Conservation (phyloP, 2,329 filamentous ascomycete genomes). For the Monosporascus sp. region DNA sequence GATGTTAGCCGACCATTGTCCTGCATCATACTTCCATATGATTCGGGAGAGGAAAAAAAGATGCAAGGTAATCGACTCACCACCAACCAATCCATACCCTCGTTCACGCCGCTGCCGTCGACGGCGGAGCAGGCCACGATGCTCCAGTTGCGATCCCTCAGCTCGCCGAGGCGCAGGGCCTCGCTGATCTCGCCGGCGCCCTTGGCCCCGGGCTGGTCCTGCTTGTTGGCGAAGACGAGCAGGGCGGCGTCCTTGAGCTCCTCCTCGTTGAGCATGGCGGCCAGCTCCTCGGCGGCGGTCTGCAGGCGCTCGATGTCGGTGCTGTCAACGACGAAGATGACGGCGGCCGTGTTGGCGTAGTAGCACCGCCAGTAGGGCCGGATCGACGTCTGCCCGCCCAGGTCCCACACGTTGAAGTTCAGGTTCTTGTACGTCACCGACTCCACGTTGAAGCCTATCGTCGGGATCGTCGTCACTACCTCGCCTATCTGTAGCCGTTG, state of each 20-base stretch:
- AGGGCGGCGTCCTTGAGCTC: conserved; percentile 89
- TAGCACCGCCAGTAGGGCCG: conserved; percentile 99
- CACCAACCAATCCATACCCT: conserved; percentile 99
- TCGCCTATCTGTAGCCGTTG: conserved; percentile 71
- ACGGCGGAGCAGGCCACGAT: conserved; percentile 97
- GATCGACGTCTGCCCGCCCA: conserved; percentile 97
- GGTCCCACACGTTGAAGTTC: conserved; percentile 98
- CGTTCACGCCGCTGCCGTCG: conserved; percentile 87
- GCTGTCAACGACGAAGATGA: conserved; percentile 97
- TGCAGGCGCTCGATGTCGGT: conserved; percentile 94
- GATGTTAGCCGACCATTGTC: no score
- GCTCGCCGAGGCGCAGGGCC: conserved; percentile 79
- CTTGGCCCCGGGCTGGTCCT: conserved; percentile 95
- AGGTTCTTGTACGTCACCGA: conserved; percentile 97
- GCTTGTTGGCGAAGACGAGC: conserved; percentile 97
- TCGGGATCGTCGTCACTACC: conserved; percentile 97
- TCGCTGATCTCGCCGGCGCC: conserved; percentile 96
- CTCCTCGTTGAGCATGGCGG: conserved; percentile 95
- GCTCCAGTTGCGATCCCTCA: conserved; percentile 97
- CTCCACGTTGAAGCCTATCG: conserved; percentile 98
- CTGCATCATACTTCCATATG: no score
- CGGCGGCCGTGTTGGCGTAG: conserved; percentile 96
- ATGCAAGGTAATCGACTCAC: conserved; percentile 42
- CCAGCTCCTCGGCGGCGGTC: conserved; percentile 87
- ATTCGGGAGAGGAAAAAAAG: no score